Percentiles rank a stretch among this genome's conserved stretches.
Conservation (phyloP, 495 filamentous ascomycete species). For the Pyrenopolyporus hunteri region DNA sequence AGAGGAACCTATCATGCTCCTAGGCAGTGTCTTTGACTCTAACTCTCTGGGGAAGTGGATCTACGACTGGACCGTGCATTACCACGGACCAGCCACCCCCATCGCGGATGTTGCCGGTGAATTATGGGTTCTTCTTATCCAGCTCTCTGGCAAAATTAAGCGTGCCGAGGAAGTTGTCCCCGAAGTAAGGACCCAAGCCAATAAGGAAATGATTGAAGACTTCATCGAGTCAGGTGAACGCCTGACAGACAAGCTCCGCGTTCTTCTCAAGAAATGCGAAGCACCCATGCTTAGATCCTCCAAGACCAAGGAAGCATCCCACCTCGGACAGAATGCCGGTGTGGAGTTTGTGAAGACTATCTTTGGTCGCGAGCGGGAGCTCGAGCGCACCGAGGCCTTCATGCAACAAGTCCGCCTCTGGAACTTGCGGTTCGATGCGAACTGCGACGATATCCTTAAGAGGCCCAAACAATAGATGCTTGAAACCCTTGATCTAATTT, state of each 20-base stretch:
- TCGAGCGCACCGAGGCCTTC: slow-evolving; percentile 92
- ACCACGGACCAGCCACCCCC: slow-evolving; percentile 81
- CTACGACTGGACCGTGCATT: slow-evolving; percentile 98
- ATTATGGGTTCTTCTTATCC: slow-evolving; percentile 92
- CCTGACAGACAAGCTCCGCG: slow-evolving; percentile 83
- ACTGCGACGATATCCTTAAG: slow-evolving; percentile 89
- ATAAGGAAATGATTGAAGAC: slow-evolving; percentile 82
- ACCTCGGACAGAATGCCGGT: slow-evolving; percentile 91
- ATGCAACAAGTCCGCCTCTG: slow-evolving; percentile 93
- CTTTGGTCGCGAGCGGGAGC: slow-evolving; percentile 89
- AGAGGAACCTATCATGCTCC: slow-evolving; percentile 87
- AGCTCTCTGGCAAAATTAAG: slow-evolving; percentile 95
- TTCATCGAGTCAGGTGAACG: slow-evolving; percentile 92
- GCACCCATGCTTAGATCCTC: slow-evolving; percentile 76
- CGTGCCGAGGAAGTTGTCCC: slow-evolving; percentile 82
- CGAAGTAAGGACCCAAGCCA: slow-evolving; percentile 72
- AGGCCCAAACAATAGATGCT: slow-evolving; percentile 55
- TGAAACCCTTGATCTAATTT: slow-evolving; percentile 14
- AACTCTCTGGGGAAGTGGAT: slow-evolving; percentile 99
- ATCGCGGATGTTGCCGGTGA: slow-evolving; percentile 94
- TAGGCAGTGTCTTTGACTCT: slow-evolving; percentile 96
- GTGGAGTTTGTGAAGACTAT: slow-evolving; percentile 97
- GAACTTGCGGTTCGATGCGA: slow-evolving; percentile 94
- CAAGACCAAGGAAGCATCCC: slow-evolving; percentile 66
- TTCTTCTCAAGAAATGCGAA: slow-evolving; percentile 88